Base-by-base conservation (phyloP, 371 early-diverging fungal genomes). In the Phascolomyces articulosus region DNA sequence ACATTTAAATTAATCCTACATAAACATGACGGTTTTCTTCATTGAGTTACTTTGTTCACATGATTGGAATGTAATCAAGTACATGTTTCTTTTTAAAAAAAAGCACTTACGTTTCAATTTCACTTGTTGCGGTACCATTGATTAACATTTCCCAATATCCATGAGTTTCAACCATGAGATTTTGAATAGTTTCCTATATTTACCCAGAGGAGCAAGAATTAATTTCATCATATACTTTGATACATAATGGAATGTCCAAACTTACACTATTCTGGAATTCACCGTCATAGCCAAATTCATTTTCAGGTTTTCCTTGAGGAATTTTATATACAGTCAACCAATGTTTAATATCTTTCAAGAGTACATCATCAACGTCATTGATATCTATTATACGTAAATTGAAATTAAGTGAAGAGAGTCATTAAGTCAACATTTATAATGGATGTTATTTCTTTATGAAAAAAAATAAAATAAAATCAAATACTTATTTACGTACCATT, bases 321-420 rank as follows among this genome's bases (percentile, higher is more conserved):
- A 58, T 44, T 38, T 64, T 64, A 49, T 64, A 64, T 21, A 58
- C 51, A 9, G 49, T 51, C 21, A 47, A 28, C 64, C 64, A 64
- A 11, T 58, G 38, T 57, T 57, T 58, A 27, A 58, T 31, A 1
- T n/a, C 49, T 16, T 28, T 28, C 23, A 64, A 38, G 6, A 48
- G 9, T 1, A 18, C 49, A 13, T 34, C 20, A 29, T 64, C 64
- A 24, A 64, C 27, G 27, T 64, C 64, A 2, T 18, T 27, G 20
- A 64, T 48, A 40, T 64, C 64, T 62, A n/a, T n/a, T n/a, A n/a
- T n/a, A n/a, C n/a, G n/a, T n/a, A n/a, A n/a, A n/a, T n/a, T n/a
- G n/a, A n/a, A n/a, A n/a, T n/a, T n/a, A n/a, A n/a, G n/a, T n/a
- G n/a, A n/a, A n/a, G n/a, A n/a, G n/a, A n/a, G n/a, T n/a, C n/a